Conservation (phyloP, 306 rosid genomes). For the Fragaria nilgerrensis region DNA sequence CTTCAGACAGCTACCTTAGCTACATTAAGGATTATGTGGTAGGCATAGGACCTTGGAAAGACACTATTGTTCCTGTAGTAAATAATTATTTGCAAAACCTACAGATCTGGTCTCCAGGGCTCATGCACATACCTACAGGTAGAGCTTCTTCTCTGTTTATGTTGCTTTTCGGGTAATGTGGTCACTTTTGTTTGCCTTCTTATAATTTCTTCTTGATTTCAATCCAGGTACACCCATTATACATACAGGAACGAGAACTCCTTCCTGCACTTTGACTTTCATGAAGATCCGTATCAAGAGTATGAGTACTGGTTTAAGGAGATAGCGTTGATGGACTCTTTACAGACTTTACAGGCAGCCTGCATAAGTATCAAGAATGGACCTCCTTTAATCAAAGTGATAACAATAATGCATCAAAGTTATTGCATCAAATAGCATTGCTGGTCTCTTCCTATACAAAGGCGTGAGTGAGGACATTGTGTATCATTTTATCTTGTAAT, state of each 20-base stretch:
- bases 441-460: constrained; percentile 38
- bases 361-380: constrained; percentile 68
- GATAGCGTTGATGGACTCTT: constrained; percentile 83
- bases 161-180: neutral
- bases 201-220: neutral
- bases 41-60: constrained; percentile 98
- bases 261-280: constrained; percentile 58
- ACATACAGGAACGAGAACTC: constrained; percentile 68
- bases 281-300: constrained; percentile 74
- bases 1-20: constrained; percentile 64
- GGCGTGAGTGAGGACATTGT: constrained; percentile 12
- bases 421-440: constrained; percentile 59
- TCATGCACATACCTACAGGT: constrained; percentile 88
- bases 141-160: constrained; percentile 14
- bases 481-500: neutral
- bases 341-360: constrained; percentile 90
- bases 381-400: constrained; percentile 34
- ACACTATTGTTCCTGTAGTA: constrained; percentile 61
- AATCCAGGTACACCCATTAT: constrained; percentile 90
- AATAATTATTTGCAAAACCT: constrained; percentile 53
- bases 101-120: constrained; percentile 77
- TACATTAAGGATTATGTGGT: constrained; percentile 71
- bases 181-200: neutral
- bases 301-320: constrained; percentile 71
- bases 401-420: constrained; percentile 33